Percentiles rank a stretch among this genome's conserved stretches.
phyloP scores from a whole-genome alignment of 768 basidiomycete species.

The Psilocybe sp. region DNA sequence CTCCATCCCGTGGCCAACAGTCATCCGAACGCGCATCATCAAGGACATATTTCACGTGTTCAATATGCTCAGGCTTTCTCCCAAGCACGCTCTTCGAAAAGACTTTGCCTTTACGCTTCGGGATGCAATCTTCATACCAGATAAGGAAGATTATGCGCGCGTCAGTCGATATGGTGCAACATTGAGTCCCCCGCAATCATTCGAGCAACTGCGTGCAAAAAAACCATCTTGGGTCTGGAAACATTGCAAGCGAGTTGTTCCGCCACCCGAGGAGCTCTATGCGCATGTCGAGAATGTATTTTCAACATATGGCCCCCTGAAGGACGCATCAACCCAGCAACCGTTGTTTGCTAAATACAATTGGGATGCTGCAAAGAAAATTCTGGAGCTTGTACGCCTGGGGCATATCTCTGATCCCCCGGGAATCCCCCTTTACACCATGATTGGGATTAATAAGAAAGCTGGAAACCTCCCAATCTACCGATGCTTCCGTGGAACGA shows the following conservation, averaged over 20 bases:
- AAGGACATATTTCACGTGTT: constrained; percentile 28
- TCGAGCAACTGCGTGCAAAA: constrained; percentile 1
- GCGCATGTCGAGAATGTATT: constrained; percentile 24
- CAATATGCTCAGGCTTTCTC: constrained; percentile 24
- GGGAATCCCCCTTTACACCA: constrained; percentile 20
- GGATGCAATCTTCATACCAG: constrained; percentile 14
- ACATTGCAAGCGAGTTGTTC: constrained; percentile 24
- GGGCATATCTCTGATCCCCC: constrained; percentile 30
- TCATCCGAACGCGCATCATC: constrained; percentile 17
- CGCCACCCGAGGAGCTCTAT: constrained; percentile 28
- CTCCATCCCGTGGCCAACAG: neutral
- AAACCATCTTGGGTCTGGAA: constrained; percentile 23
- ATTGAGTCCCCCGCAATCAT: constrained; percentile 8
- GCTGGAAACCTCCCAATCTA: constrained; percentile 20
- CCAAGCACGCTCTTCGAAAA: constrained; percentile 20
- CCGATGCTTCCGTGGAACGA: constrained; percentile 27
- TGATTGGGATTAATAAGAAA: constrained; percentile 17
- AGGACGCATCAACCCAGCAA: constrained; percentile 23
- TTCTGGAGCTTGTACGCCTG: constrained; percentile 22
- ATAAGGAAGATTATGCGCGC: constrained; percentile 14
- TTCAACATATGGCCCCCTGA: constrained; percentile 28
- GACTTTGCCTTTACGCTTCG: constrained; percentile 9
- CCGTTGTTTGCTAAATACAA: constrained; percentile 27
- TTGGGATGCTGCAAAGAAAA: constrained; percentile 27
- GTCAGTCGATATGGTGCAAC: constrained; percentile 18